Base-by-base conservation (phyloP, 192 early-diverging fungal species). In the Rhizophagus clarus region DNA sequence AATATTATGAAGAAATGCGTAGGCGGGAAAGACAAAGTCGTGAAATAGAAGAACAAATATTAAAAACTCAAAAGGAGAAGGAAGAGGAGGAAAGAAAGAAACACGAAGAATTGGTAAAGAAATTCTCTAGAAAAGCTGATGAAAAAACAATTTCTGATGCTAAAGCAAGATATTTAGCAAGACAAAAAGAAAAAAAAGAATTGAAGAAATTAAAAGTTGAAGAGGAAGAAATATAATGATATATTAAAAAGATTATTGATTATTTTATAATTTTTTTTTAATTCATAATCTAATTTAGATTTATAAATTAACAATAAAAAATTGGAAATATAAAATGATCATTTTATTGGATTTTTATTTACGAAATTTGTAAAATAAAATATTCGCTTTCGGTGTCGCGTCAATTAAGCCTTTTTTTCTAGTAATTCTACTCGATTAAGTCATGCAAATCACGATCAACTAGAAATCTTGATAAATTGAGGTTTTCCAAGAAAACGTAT, bases 1-100 rank as follows among this genome's bases (percentile, higher is more conserved):
- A 24, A 4, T 62, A 61, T 17, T 32, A 42, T 8, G 72, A 79
- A 60, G 80, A 84, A 10, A 24, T 79, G 9, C 42, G 47, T 68
- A 78, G 78, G 37, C 77, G 83, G 11, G 80, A 81, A 32, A 72
- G 70, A 15, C 69, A 83, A 28, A 80, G 82, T 64, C 82, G 79
- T 28, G 77, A 84, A 67, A 51, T 88, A 24, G 88, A 87, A 79
- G 69, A 63, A 47, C 84, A 89, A 80, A 86, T 89, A 75, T 82
- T 85, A 15, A 88, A 89, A 61, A 79, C 74, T 9, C 80, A 84
- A 74, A 51, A 77, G 29, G 79, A 84, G 61, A 82, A 87, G 60
- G 76, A 84, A 10, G 84, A 83, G 32, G 88, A 85, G 61, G 81
- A 85, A 73, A 72, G 84, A 61, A 80, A 49, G 32, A 84, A 84